Percentiles rank a stretch among this genome's conserved stretches.
Evolutionary conservation across 2,329 filamentous ascomycete species (phyloP).

Genomic region (Clarireedia homoeocarpa): DNA sequence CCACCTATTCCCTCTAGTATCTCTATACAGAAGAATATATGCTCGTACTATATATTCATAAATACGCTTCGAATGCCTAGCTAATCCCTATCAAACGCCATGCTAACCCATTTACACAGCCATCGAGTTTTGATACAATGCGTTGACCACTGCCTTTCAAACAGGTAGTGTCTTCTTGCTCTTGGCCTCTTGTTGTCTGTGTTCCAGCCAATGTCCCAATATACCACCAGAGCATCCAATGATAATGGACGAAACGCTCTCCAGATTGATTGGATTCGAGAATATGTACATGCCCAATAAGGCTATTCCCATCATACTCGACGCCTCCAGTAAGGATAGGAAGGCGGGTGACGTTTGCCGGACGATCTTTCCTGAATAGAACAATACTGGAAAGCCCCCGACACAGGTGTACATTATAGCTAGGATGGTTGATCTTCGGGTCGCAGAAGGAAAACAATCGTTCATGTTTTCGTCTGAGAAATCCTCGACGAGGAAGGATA

Average conservation of each 20-base stretch:
- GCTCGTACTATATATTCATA: no score
- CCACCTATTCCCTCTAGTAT: no score
- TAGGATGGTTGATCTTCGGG: not conserved
- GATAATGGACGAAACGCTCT: not conserved
- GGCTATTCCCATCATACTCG: not conserved
- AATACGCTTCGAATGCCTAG: no score
- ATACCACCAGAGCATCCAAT: slow-evolving; percentile 1
- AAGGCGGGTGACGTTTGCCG: not conserved
- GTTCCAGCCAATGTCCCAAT: not conserved
- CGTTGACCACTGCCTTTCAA: not conserved
- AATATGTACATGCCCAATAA: slow-evolving; percentile 2
- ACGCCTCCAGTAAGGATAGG: not conserved
- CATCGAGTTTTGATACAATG: not conserved
- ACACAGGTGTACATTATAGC: slow-evolving; percentile 4
- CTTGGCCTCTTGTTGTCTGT: not conserved
- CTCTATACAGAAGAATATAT: no score
- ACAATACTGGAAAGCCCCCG: not conserved
- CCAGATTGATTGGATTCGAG: not conserved
- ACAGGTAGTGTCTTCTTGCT: not conserved
- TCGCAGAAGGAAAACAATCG: not conserved
- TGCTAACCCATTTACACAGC: not conserved
- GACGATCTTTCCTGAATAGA: not conserved
- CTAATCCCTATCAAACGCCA: not conserved
- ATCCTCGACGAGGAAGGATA: slow-evolving; percentile 4
- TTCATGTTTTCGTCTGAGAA: slow-evolving; percentile 7